These are phyloP conservation scores for Cladorrhinum samala DNA, from an alignment of 495 filamentous ascomycete genomes.

Conservation along the genomic window DNA sequence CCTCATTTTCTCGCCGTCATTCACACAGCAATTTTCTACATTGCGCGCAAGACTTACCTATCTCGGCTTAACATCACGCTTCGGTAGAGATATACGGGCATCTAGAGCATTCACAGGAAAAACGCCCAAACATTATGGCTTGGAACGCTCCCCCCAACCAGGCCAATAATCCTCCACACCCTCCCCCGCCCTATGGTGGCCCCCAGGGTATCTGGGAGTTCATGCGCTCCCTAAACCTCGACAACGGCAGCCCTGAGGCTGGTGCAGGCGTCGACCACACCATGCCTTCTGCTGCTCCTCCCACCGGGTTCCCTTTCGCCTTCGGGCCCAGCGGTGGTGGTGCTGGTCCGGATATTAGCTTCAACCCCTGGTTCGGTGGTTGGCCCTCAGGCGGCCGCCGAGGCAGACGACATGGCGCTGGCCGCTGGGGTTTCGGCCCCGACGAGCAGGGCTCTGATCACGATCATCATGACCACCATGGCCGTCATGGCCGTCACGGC, in stretches of 20 bases:
- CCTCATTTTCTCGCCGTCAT: no score
- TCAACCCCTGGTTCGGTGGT: not conserved
- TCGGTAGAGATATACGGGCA: no score
- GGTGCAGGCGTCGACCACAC: not conserved
- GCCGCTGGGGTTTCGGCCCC: not conserved
- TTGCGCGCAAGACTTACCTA: no score
- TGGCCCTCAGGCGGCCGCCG: not conserved
- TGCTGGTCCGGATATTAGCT: not conserved
- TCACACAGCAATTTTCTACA: no score
- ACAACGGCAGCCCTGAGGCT: not conserved
- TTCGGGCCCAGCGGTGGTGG: not conserved
- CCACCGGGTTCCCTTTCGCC: not conserved
- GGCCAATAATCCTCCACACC: not conserved
- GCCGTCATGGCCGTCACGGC: not conserved
- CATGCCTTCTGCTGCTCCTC: not conserved
- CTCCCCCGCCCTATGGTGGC: not conserved
- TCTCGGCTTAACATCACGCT: no score
- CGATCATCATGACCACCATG: not conserved
- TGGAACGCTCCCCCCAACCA: not conserved
- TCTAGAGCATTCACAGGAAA: not conserved
- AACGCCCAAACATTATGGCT: not conserved
- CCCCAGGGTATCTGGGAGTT: not conserved
- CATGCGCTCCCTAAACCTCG: not conserved
- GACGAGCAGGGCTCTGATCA: not conserved
- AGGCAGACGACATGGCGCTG: not conserved